These are phyloP conservation scores for Magnolia sinica DNA, from an alignment of 164 flowering plant species.

Conservation along the genomic window DNA sequence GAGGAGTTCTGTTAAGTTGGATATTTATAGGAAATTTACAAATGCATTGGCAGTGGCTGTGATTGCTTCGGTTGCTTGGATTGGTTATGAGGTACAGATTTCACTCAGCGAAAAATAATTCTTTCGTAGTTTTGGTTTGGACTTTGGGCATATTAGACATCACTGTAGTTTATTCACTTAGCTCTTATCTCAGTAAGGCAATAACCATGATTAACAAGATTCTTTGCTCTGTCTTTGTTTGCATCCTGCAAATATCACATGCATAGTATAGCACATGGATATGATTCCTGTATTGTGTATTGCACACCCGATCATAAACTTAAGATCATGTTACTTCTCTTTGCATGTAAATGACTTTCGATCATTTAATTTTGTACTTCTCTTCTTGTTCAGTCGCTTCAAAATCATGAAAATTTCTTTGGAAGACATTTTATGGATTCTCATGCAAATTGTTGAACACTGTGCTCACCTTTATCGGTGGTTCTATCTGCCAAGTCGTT, in stretches of 20 bases:
- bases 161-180: no score
- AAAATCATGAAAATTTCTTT: not conserved
- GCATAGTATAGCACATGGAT: no score
- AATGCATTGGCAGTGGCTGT: slow-evolving; percentile 78
- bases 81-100: slow-evolving; percentile 74
- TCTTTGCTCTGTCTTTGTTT: no score
- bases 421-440: not conserved
- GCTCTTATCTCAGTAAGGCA: no score
- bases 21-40: slow-evolving; percentile 84
- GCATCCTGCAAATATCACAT: no score
- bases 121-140: not conserved
- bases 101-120: not conserved
- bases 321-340: not conserved
- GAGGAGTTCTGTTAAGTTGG: slow-evolving; percentile 79
- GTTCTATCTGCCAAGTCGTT: not conserved
- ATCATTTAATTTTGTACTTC: not conserved
- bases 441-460: not conserved
- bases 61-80: slow-evolving; percentile 89
- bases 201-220: no score
- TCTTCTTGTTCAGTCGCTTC: not conserved
- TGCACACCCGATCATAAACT: not conserved
- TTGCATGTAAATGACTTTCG: not conserved
- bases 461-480: not conserved
- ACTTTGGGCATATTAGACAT: not conserved
- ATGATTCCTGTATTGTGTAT: no score